Percentiles rank a stretch among this genome's conserved stretches.
phyloP scores from a whole-genome alignment of 768 basidiomycete genomes.

The Ramaria rubella region DNA sequence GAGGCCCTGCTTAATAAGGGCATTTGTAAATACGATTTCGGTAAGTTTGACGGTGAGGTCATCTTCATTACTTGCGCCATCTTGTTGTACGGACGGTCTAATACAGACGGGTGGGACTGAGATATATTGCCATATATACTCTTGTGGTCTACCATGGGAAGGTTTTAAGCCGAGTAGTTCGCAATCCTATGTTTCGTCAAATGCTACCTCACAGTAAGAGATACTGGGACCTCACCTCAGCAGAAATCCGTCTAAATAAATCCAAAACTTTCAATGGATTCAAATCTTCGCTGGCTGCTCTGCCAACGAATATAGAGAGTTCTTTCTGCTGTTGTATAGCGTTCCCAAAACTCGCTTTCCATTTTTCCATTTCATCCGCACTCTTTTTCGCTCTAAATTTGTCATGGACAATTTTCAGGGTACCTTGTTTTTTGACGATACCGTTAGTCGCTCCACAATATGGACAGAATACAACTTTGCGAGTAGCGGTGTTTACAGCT shows the following conservation, averaged over 20 bases:
- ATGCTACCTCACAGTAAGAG: background rate
- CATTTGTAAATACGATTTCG: constrained; percentile 93
- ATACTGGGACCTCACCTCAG: constrained; percentile 52
- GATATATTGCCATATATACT: constrained; percentile 98
- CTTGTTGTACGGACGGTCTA: constrained; percentile 93
- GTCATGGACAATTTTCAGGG: constrained; percentile 95
- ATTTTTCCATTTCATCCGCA: constrained; percentile 80
- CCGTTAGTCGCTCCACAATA: constrained; percentile 94
- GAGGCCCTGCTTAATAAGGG: constrained; percentile 84
- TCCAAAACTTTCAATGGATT: constrained; percentile 92
- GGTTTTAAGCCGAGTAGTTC: constrained; percentile 91
- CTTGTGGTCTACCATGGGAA: constrained; percentile 84
- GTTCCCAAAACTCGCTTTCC: constrained; percentile 72
- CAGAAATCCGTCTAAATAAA: constrained; percentile 85
- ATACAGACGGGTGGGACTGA: constrained; percentile 98
- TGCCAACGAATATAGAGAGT: constrained; percentile 74
- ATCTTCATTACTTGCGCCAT: constrained; percentile 97
- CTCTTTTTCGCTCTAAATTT: constrained; percentile 95
- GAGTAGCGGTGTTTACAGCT: constrained; percentile 76
- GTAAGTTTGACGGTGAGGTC: constrained; percentile 96
- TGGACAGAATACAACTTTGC: constrained; percentile 88
- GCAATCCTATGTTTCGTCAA: constrained; percentile 58
- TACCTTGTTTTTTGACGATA: constrained; percentile 91
- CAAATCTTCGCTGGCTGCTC: constrained; percentile 86
- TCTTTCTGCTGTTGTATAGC: constrained; percentile 87